Conservation (phyloP, 2,329 filamentous ascomycete genomes). For the Ophiocordyceps unilateralis region DNA sequence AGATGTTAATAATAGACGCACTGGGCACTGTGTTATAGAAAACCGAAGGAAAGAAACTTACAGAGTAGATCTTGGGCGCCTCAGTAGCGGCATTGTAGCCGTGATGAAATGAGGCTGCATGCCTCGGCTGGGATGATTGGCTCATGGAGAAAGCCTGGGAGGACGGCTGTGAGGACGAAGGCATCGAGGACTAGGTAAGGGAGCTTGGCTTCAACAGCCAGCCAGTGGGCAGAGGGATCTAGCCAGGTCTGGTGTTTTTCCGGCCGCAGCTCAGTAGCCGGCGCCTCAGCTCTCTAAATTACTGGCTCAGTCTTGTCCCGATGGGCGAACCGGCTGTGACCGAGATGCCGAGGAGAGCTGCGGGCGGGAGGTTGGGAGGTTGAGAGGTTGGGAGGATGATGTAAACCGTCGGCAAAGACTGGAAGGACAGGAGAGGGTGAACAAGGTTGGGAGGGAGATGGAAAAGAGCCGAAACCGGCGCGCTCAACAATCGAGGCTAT, state of each 20-base stretch:
- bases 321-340: no score
- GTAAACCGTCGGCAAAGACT: no score
- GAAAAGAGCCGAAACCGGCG: not conserved
- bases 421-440: not conserved
- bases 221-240: not conserved
- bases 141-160: slow-evolving; percentile 41
- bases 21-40: no score
- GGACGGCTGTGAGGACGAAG: slow-evolving; percentile 31
- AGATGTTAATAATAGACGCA: not conserved
- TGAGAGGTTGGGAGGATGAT: not conserved
- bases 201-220: not conserved
- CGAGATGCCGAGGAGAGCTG: not conserved
- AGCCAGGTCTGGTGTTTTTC: not conserved
- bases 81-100: slow-evolving; percentile 18
- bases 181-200: slow-evolving; percentile 12
- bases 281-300: not conserved
- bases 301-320: no score
- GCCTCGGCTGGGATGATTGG: slow-evolving; percentile 29
- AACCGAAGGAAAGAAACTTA: slow-evolving; percentile 16
- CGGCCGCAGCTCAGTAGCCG: not conserved
- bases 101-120: slow-evolving; percentile 19
- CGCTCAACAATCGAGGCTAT: not conserved
- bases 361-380: not conserved
- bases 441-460: not conserved
- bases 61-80: slow-evolving; percentile 44